phyloP scores from a whole-genome alignment of 805 yeast species.

The Nakazawaea siamensis region DNA sequence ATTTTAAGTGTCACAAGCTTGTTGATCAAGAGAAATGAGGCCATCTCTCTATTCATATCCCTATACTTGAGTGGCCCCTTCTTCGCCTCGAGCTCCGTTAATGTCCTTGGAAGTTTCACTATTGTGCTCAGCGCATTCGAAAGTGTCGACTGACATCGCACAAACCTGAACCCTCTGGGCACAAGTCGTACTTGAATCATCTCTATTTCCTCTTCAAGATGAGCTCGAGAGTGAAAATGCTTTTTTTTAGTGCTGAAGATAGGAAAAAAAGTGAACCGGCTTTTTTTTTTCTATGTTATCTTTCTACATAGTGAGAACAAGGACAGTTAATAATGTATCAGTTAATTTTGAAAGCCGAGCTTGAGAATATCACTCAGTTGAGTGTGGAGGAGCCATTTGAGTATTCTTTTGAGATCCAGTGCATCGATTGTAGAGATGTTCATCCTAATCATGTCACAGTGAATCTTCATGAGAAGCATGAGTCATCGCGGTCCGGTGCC shows the following conservation, averaged over 20 bases:
- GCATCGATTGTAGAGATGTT: slow-evolving; percentile 71
- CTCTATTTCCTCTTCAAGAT: too few relatives aligned
- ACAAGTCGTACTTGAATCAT: too few relatives aligned
- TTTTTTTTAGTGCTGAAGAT: too few relatives aligned
- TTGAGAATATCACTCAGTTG: slow-evolving; percentile 25
- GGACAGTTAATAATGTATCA: slow-evolving; percentile 17
- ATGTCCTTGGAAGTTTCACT: not conserved
- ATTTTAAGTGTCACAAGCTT: not conserved
- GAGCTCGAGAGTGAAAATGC: too few relatives aligned
- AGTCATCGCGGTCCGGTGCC: slow-evolving; percentile 65
- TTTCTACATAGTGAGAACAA: too few relatives aligned
- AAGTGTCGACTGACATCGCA: too few relatives aligned
- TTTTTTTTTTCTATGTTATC: too few relatives aligned
- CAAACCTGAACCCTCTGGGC: too few relatives aligned
- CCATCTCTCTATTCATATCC: not conserved
- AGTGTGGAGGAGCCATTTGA: slow-evolving; percentile 71
- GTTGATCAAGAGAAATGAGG: slow-evolving; percentile 1
- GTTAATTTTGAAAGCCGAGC: slow-evolving; percentile 26
- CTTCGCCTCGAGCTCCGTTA: not conserved
- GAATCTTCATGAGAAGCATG: slow-evolving; percentile 58
- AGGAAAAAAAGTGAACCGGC: too few relatives aligned
- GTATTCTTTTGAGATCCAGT: slow-evolving; percentile 64
- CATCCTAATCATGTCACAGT: slow-evolving; percentile 68
- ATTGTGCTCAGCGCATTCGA: too few relatives aligned
- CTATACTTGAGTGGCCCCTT: slow-evolving; percentile 3